Conservation (phyloP, 768 basidiomycete species). For the Lactarius sanguifluus region DNA sequence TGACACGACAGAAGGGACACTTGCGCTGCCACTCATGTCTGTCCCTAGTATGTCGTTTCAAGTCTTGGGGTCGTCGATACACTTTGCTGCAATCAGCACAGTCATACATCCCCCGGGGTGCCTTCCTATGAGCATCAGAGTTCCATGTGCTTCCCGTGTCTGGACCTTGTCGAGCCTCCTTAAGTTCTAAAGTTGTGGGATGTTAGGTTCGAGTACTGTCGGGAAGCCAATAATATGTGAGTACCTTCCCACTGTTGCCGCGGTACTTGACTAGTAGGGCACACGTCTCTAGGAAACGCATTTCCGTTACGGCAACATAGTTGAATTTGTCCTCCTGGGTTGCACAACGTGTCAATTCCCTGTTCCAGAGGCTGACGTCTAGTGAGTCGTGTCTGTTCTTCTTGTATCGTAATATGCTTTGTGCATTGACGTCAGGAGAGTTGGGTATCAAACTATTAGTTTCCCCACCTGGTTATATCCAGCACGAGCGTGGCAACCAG, state of each 20-base stretch:
- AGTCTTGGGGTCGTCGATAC: conserved; percentile 8
- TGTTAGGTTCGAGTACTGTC: background rate
- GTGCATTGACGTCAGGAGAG: background rate
- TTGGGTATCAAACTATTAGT: background rate
- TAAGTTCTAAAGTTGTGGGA: background rate
- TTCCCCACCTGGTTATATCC: conserved; percentile 1
- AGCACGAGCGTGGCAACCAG: background rate
- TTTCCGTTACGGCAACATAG: background rate
- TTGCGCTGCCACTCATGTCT: background rate
- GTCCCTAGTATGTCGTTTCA: conserved; percentile 2
- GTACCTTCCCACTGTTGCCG: background rate
- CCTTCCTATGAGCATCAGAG: background rate
- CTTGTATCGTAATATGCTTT: background rate
- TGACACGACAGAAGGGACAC: conserved; percentile 5
- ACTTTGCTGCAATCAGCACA: background rate
- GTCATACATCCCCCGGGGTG: background rate
- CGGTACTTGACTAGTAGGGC: background rate
- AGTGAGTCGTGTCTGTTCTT: background rate
- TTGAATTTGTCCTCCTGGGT: background rate
- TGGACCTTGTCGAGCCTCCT: background rate
- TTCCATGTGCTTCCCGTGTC: background rate
- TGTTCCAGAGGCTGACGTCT: background rate
- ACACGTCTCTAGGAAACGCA: background rate
- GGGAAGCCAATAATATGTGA: background rate
- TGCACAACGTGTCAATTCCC: background rate